These are phyloP conservation scores for Ampelocalamus luodianensis DNA, from an alignment of 176 grass and related monocot genomes.

Conservation along the genomic window DNA sequence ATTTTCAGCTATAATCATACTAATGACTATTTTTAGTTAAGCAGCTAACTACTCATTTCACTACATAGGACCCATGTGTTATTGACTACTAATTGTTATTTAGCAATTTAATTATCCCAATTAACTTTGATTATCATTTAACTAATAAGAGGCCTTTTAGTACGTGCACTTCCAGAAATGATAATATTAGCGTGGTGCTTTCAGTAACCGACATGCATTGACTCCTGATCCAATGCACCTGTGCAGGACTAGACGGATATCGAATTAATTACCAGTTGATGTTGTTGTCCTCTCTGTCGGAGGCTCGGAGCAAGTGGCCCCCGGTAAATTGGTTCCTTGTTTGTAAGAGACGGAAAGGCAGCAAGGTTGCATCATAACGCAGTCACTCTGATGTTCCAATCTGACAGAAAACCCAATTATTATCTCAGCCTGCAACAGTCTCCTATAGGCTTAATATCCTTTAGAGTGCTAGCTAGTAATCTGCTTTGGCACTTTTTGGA, in stretches of 20 bases:
- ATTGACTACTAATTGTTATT: too few relatives aligned
- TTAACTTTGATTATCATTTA: too few relatives aligned
- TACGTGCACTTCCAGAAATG: not conserved
- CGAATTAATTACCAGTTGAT: not conserved
- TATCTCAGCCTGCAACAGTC: not conserved
- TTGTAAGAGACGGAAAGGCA: not conserved
- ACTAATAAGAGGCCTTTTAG: too few relatives aligned
- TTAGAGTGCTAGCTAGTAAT: not conserved
- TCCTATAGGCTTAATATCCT: not conserved
- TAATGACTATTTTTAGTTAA: too few relatives aligned
- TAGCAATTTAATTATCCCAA: too few relatives aligned
- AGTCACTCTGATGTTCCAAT: not conserved
- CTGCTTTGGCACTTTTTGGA: not conserved
- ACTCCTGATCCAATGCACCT: not conserved
- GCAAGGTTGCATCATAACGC: not conserved
- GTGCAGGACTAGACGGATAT: not conserved
- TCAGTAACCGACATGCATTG: not conserved
- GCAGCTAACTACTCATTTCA: too few relatives aligned
- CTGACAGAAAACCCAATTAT: not conserved
- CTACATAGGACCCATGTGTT: too few relatives aligned
- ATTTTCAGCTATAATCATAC: too few relatives aligned
- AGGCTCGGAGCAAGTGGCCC: not conserved
- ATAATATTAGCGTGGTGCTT: not conserved
- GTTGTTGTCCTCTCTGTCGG: not conserved
- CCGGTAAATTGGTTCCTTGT: not conserved